Evolutionary conservation across 78 protist species (phyloP), one percentile per base, ranked within the genome.

Genomic region (Tieghemostelium lacteum): DNA sequence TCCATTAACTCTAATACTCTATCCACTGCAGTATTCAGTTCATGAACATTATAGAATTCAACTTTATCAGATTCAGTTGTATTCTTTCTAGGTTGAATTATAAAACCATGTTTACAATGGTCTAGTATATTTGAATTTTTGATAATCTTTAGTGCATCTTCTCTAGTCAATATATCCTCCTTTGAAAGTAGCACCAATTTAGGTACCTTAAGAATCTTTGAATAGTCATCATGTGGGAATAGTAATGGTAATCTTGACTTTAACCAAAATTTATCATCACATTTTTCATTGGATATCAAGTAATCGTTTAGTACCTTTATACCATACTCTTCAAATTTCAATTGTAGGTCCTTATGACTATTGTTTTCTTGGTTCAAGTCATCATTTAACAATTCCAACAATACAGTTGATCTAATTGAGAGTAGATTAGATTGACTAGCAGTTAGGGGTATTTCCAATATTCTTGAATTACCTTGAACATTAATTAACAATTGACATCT

Each of bases 251-350:
- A 26, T 16, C 49, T 52, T 28, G 87, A 77, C 64, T 58, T 61
- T 4, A 77, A 12, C 87, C 87, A 77, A 50, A 28, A 64, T 37
- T 77, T 77, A 65, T 77, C 87, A 50, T 77, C 87, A 33, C 87
- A 77, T 64, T 29, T 50, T 5, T 65, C 74, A 31, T n/a, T 49
- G 16, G 50, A 28, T 19, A 22, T 52, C 2, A 33, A 5, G 37
- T 29, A 50, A n/a, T 40, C 62, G 36, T 77, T 77, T 50, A 77
- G 20, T 1, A 77, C 74, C 5, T 40, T 2, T 2, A 77, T 40
- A 50, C 57, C 36, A 64, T 22, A 24, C 31, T 49, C 8, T 64
- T 16, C 6, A 1, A 64, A 28, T 50, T 50, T 16, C 8, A 22
- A 2, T 33, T 29, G 26, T 31, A 77, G 12, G 12, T 63, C 17